Percentiles rank a stretch among this genome's conserved stretches.
Evolutionary conservation across 371 early-diverging fungal species (phyloP).

Genomic region (Mortierella sp.): DNA sequence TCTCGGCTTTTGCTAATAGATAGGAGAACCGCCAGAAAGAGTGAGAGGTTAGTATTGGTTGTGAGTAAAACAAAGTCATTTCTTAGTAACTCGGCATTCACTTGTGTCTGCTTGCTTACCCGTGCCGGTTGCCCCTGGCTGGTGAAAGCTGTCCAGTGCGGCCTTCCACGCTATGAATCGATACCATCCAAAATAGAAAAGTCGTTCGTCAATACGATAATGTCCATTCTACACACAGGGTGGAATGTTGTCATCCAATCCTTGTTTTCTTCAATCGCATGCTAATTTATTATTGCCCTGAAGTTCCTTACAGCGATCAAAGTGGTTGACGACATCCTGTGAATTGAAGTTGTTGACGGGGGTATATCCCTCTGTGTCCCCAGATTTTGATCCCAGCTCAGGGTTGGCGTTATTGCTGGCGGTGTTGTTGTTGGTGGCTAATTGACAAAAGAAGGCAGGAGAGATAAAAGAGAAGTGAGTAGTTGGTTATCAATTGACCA

Average conservation of each 20-base stretch:
- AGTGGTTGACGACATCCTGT: constrained; percentile 48
- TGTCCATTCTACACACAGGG: neutral
- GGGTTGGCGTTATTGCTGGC: constrained; percentile 7
- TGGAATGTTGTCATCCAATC: neutral
- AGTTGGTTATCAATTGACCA: neutral
- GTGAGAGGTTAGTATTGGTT: too few species aligned
- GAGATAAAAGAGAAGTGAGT: neutral
- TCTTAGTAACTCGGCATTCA: neutral
- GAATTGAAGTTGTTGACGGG: constrained; percentile 56
- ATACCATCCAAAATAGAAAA: neutral
- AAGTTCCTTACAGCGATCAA: constrained; percentile 36
- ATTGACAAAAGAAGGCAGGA: neutral
- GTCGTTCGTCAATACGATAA: neutral
- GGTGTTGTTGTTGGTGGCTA: neutral
- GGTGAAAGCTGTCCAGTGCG: constrained; percentile 32
- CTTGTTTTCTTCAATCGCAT: too few species aligned
- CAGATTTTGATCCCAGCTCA: constrained; percentile 28
- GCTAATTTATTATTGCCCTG: too few species aligned
- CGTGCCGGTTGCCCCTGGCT: constrained; percentile 17
- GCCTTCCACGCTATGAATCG: constrained; percentile 40
- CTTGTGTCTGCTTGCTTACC: constrained; percentile 11
- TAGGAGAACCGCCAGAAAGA: too few species aligned
- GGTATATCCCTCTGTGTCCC: constrained; percentile 17
- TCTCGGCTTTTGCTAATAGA: constrained; percentile 39
- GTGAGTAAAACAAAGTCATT: neutral